Base-by-base conservation (phyloP, 345 rosid species). In the Cardamine occulta region DNA sequence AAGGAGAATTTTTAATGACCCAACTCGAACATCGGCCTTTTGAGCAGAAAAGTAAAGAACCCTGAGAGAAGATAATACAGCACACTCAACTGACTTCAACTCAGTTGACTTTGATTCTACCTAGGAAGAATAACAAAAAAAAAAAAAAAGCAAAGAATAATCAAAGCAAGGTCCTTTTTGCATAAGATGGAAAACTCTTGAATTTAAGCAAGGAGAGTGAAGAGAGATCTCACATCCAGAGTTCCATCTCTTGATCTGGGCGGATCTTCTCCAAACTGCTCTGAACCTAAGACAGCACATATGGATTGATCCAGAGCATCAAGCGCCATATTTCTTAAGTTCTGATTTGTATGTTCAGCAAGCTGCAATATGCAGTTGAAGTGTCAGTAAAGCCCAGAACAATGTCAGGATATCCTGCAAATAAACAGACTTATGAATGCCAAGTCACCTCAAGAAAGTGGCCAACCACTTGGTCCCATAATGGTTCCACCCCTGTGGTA, bases 221-320 rank as follows among this genome's bases (percentile, higher is more conserved):
- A 48, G 57, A 78, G 83, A 80, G 34, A 72, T 73, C 95, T 86
- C 81, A 94, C 98, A 65, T 86, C 86, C 49, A 80, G 66, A 75
- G 84, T 66, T 62, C 79, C 60, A 64, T 67, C 79, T 51, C 75
- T 80, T 12, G 77, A 72, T 79, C 76, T 84, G 54, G 86, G 74
- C 71, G 85, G 39, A 70, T 83, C 59, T 71, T 82, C 87, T 80
- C 84, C 89, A 80, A 88, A 95, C 83, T 80, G 86, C 75, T 88
- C 93, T 54, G 98, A 90, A 70, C 93, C 93, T 83, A 95, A 83
- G 79, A 95, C 97, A 57, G 97, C 88, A 84, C 84, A 90, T 70
- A 95, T 90, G 70, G 99, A 95, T 73, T 83, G 89, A 86, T 95
- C 99, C 77, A 95, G 80, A 17, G 98, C 98, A 88, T 90, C 91